Evolutionary conservation across 805 yeast species (phyloP).

Genomic region (Starmera amethionina): DNA sequence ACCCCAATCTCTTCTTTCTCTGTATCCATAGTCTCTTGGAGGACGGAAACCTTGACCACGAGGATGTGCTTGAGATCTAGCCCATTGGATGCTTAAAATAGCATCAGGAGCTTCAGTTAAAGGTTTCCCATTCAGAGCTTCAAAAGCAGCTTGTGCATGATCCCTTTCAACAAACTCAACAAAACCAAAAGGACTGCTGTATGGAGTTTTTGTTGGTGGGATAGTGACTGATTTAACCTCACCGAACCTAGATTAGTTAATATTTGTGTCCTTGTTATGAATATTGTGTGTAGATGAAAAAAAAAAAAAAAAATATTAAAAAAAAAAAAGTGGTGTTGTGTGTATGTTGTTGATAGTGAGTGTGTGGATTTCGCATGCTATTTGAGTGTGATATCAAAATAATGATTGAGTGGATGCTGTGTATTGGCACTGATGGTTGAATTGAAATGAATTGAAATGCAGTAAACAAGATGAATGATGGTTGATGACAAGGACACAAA

Average conservation of each 20-base stretch:
- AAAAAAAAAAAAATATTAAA: too few species aligned
- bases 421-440: too few species aligned
- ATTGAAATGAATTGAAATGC: too few species aligned
- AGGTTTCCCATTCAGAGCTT: conserved; percentile 33
- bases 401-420: too few species aligned
- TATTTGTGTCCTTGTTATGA: conserved; percentile 1
- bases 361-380: neutral
- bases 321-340: neutral
- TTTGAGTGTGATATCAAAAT: too few species aligned
- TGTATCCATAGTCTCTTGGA: conserved; percentile 9
- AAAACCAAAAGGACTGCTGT: conserved; percentile 53
- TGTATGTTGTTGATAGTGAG: neutral
- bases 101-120: conserved; percentile 28
- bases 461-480: too few species aligned
- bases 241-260: conserved; percentile 33
- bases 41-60: conserved; percentile 20
- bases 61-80: conserved; percentile 43
- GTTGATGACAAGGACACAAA: too few species aligned
- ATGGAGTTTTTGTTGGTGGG: conserved; percentile 52
- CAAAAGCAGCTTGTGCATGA: conserved; percentile 46
- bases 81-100: conserved; percentile 43
- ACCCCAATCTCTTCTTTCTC: conserved; percentile 5
- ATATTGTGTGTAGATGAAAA: too few species aligned
- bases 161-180: conserved; percentile 45
- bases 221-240: conserved; percentile 18